A percentile compares a stretch with the other conserved stretches of the same genome.
Conservation (phyloP, 148 eudicot genomes). For the Amaranthus palmeri region DNA sequence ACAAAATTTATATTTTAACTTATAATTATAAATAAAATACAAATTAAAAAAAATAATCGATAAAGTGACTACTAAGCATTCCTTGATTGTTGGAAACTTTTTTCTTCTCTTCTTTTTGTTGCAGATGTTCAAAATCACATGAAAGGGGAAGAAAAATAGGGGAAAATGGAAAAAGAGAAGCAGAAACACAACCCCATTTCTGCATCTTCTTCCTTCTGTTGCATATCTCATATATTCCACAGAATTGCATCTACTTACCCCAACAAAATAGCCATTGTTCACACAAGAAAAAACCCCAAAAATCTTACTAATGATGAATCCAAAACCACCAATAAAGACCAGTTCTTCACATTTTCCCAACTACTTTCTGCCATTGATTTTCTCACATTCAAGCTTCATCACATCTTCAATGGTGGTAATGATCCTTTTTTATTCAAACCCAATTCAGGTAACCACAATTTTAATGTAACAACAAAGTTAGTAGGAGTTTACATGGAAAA, state of each 20-base stretch:
- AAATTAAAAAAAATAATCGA: too few relatives aligned
- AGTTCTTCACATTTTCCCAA: conserved; percentile 60
- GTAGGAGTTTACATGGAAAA: conserved; percentile 70
- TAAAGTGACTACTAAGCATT: too few relatives aligned
- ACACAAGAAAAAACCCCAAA: conserved; percentile 33
- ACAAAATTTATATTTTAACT: too few relatives aligned
- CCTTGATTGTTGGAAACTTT: too few relatives aligned
- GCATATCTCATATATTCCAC: conserved; percentile 64
- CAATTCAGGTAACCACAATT: conserved; percentile 33
- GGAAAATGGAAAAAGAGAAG: conserved; percentile 1
- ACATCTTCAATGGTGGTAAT: conserved; percentile 46
- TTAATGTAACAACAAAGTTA: conserved; percentile 30
- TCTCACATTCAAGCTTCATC: conserved; percentile 45
- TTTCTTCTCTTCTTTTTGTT: too few relatives aligned
- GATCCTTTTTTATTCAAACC: conserved; percentile 44
- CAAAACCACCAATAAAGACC: conserved; percentile 30
- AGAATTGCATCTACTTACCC: conserved; percentile 45
- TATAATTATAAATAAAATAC: too few relatives aligned
- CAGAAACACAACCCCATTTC: not conserved
- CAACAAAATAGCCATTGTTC: conserved; percentile 59
- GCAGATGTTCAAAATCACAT: not conserved
- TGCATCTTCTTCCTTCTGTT: conserved; percentile 32
- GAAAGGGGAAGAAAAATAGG: not conserved
- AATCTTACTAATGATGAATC: not conserved
- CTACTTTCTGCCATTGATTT: conserved; percentile 58